Evolutionary conservation across 352 stramenopile genomes (phyloP).

Genomic region (Globisporangium nodosum): DNA sequence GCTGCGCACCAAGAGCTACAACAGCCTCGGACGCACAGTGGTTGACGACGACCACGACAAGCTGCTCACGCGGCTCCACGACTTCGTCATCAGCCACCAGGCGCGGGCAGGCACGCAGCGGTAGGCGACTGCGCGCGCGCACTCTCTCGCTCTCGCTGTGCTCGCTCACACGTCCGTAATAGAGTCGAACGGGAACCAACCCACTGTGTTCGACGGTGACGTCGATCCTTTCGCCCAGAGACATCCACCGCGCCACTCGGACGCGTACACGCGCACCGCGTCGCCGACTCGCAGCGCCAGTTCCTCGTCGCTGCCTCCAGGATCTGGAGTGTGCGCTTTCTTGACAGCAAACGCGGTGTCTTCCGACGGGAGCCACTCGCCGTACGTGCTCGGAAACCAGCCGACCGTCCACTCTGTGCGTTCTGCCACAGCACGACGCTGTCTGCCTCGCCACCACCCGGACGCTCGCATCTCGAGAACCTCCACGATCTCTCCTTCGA

Average conservation of each 20-base stretch:
- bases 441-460: conserved; percentile 35
- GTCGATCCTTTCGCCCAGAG: conserved; percentile 18
- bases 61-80: conserved; percentile 44
- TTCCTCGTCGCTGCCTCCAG: not conserved
- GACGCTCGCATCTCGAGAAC: conserved; percentile 33
- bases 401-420: conserved; percentile 5
- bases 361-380: conserved; percentile 22
- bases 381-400: conserved; percentile 54
- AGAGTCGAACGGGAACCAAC: conserved; percentile 25
- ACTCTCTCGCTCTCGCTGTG: not conserved
- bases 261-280: conserved; percentile 14
- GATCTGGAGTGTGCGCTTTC: not conserved
- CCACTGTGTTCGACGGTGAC: not conserved
- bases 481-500: conserved; percentile 19
- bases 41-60: conserved; percentile 36
- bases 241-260: conserved; percentile 18
- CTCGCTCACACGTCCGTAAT: conserved; percentile 10
- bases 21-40: conserved; percentile 25
- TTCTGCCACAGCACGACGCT: not conserved
- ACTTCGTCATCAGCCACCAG: conserved; percentile 19
- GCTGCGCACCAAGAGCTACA: conserved; percentile 69
- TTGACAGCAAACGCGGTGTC: conserved; percentile 2
- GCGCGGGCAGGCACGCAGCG: not conserved
- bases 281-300: conserved; percentile 10
- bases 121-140: not conserved